Evolutionary conservation across 106 monocot species (phyloP).

Genomic region (Dactylorhiza incarnata): DNA sequence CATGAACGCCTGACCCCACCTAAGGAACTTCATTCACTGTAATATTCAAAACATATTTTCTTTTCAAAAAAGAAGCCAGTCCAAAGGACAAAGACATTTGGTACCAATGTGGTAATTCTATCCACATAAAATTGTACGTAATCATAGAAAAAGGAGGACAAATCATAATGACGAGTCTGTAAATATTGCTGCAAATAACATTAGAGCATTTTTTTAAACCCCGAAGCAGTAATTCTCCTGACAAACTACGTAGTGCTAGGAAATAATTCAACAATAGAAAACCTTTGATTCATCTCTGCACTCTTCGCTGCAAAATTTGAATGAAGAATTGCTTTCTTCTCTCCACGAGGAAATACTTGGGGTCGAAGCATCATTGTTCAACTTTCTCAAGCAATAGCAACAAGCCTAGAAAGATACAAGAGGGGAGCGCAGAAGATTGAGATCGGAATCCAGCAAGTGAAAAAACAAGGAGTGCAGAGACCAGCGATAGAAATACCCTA

Average conservation of each 20-base stretch:
- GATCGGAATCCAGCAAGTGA: background rate
- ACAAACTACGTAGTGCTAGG: background rate
- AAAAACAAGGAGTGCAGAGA: background rate
- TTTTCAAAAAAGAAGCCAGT: too few relatives aligned
- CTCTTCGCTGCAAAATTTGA: constrained; percentile 54
- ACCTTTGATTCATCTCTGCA: constrained; percentile 67
- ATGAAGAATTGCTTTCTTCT: background rate
- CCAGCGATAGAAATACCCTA: constrained; percentile 14
- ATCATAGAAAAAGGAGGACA: too few relatives aligned
- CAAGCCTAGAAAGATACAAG: constrained; percentile 46
- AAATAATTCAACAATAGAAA: background rate
- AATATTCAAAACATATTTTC: too few relatives aligned
- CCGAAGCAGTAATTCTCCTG: too few relatives aligned
- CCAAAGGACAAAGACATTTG: too few relatives aligned
- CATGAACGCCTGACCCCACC: too few relatives aligned
- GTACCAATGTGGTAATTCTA: too few relatives aligned
- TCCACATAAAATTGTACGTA: too few relatives aligned
- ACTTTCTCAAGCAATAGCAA: constrained; percentile 64
- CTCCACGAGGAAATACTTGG: background rate
- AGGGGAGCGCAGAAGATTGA: background rate
- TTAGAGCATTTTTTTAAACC: too few relatives aligned
- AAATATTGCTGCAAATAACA: too few relatives aligned
- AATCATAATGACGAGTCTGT: too few relatives aligned
- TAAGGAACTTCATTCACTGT: too few relatives aligned
- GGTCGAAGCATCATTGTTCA: constrained; percentile 7